Evolutionary conservation across 805 yeast genomes (phyloP).

Genomic region (Metschnikowia santaceciliae): DNA sequence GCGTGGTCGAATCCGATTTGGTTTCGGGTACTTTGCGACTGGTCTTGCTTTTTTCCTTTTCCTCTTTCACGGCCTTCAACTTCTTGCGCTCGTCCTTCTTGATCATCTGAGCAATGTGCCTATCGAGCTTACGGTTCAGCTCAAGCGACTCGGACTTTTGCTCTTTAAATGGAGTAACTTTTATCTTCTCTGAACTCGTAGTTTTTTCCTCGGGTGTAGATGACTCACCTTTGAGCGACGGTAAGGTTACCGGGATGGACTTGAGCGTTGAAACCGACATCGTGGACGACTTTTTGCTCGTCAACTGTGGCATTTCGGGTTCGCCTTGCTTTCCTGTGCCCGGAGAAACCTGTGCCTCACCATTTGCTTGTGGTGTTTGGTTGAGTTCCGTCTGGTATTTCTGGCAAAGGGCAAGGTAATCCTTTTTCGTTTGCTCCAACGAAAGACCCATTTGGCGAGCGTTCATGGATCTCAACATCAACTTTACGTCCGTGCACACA

Average conservation of each 20-base stretch:
- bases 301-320: conserved; percentile 16
- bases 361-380: conserved; percentile 9
- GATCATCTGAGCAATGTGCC: conserved; percentile 28
- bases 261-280: conserved; percentile 10
- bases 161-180: conserved; percentile 30
- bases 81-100: conserved; percentile 29
- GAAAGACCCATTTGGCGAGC: conserved; percentile 47
- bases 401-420: conserved; percentile 14
- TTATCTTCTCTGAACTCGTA: conserved; percentile 1
- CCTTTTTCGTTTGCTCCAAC: conserved; percentile 23
- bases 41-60: conserved; percentile 8
- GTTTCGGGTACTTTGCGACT: conserved; percentile 7
- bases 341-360: conserved; percentile 12
- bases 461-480: conserved; percentile 55
- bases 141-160: conserved; percentile 17
- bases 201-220: not conserved
- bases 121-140: conserved; percentile 29
- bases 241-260: not conserved
- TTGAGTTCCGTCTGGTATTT: conserved; percentile 14
- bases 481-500: conserved; percentile 57
- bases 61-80: conserved; percentile 16
- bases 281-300: conserved; percentile 4
- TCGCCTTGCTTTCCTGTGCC: conserved; percentile 20
- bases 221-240: not conserved
- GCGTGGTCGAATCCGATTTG: conserved; percentile 4